Evolutionary conservation across 2,329 filamentous ascomycete genomes (phyloP).

Genomic region (Stenocarpella maydis): DNA sequence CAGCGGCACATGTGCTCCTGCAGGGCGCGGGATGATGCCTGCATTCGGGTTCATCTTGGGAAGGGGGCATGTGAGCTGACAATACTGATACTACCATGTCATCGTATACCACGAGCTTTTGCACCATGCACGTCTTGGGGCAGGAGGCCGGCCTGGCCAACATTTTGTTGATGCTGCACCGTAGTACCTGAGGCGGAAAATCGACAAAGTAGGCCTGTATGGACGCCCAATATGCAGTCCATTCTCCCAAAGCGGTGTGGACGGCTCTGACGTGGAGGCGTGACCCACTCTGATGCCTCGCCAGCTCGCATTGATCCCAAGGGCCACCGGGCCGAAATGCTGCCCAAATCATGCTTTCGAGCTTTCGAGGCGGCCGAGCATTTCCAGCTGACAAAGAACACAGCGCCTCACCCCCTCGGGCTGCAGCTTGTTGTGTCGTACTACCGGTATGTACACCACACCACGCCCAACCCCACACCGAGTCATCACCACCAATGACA

Average conservation of each 20-base stretch:
- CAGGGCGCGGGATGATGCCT: neutral
- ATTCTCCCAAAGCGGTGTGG: conserved; percentile 17
- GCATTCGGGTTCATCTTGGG: neutral
- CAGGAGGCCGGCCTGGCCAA: neutral
- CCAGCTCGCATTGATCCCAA: conserved; percentile 12
- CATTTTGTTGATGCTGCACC: neutral
- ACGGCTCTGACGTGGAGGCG: conserved; percentile 15
- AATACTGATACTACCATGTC: no score
- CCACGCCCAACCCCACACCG: conserved; percentile 12
- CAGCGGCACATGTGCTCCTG: neutral
- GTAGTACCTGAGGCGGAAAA: neutral
- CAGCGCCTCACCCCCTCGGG: neutral
- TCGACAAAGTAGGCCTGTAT: neutral
- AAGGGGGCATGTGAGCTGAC: neutral
- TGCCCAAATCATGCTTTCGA: conserved; percentile 8
- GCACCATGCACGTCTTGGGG: neutral
- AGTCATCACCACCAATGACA: conserved; percentile 21
- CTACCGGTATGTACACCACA: no score
- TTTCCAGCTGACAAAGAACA: conserved; percentile 21
- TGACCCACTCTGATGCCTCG: conserved; percentile 17
- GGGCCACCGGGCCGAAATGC: neutral
- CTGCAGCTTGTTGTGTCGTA: conserved; percentile 11
- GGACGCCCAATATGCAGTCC: conserved; percentile 17
- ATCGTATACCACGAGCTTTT: no score
- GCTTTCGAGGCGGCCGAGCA: conserved; percentile 5